phyloP scores from a whole-genome alignment of 176 grass and related monocot genomes.

The Eleusine indica region DNA sequence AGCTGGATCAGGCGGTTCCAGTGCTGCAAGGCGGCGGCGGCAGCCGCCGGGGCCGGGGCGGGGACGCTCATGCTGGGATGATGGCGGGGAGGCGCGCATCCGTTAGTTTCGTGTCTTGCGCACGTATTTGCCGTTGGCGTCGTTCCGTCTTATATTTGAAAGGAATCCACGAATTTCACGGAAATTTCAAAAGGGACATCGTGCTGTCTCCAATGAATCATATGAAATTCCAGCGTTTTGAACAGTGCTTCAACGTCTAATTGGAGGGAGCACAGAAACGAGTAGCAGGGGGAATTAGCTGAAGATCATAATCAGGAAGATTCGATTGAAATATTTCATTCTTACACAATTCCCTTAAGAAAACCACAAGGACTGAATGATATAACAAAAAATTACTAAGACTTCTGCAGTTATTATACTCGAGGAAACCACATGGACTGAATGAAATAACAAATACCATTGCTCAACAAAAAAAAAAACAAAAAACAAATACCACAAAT shows the following conservation, averaged over 20 bases:
- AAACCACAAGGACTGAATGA: no score
- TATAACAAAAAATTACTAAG: neutral
- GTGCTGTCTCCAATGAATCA: no score
- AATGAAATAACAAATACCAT: neutral
- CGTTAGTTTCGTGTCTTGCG: neutral
- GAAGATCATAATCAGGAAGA: no score
- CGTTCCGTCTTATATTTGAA: neutral
- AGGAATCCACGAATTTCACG: neutral
- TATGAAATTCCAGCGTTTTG: no score
- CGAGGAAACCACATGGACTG: neutral
- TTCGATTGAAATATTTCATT: no score
- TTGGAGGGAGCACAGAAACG: no score
- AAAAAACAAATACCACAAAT: neutral
- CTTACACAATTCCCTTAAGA: no score
- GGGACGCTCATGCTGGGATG: conserved; percentile 25
- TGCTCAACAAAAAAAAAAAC: no score
- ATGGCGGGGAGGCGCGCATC: neutral
- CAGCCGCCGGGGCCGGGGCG: neutral
- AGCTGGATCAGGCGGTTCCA: conserved; percentile 60
- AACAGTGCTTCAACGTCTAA: no score
- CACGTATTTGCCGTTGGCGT: neutral
- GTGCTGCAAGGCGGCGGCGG: conserved; percentile 11
- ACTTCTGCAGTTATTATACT: neutral
- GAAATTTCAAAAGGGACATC: neutral
- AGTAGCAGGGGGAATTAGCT: neutral